Evolutionary conservation across 108 stramenopile genomes (phyloP).

Genomic region (Fragilariopsis cylindrus): DNA sequence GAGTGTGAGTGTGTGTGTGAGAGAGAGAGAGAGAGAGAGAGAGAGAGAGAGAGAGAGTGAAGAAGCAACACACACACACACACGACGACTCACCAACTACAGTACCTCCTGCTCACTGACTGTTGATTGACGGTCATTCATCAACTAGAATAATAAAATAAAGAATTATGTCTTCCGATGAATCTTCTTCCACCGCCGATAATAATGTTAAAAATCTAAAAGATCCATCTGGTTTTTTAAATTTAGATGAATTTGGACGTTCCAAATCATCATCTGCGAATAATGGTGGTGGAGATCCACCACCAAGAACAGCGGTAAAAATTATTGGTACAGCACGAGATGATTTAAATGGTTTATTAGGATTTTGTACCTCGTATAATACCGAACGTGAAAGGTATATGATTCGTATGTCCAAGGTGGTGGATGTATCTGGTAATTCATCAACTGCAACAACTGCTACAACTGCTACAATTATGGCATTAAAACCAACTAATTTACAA

Average conservation of each 20-base stretch:
- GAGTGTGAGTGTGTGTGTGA: no score
- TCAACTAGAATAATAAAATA: no score
- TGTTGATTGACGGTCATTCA: no score
- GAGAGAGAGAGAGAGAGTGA: no score
- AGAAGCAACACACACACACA: no score
- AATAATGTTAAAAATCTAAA: not conserved
- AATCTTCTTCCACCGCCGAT: not conserved
- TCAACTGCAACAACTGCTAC: not conserved
- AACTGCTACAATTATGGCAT: constrained; percentile 32
- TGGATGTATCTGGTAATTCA: not conserved
- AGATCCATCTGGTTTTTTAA: constrained; percentile 53
- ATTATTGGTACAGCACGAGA: constrained; percentile 42
- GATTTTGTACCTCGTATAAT: constrained; percentile 41
- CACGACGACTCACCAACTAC: no score
- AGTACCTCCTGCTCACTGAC: no score
- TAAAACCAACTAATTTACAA: constrained; percentile 50
- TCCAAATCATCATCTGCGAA: not conserved
- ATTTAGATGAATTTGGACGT: constrained; percentile 1
- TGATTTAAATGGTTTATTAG: constrained; percentile 53
- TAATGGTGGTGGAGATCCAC: constrained; percentile 10
- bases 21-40: no score
- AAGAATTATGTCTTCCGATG: no score
- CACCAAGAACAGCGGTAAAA: constrained; percentile 49
- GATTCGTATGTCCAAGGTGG: constrained; percentile 34
- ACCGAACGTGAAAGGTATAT: constrained; percentile 49